These are phyloP conservation scores for Dendrobium officinale DNA, from an alignment of 106 monocot genomes.

Conservation along the genomic window DNA sequence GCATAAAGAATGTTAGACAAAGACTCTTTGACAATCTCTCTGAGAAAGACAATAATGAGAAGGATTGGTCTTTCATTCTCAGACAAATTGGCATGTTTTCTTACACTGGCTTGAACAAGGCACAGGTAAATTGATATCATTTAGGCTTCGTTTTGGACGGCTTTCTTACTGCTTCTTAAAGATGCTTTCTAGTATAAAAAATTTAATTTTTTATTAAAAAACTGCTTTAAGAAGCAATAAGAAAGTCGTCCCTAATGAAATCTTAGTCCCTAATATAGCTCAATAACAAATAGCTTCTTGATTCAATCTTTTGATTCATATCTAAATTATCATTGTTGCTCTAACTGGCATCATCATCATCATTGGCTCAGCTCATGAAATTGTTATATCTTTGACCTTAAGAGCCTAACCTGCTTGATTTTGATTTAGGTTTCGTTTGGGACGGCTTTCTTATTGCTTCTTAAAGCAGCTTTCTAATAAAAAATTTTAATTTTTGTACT, in stretches of 20 bases:
- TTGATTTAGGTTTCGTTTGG: too few species aligned
- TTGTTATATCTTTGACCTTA: not conserved
- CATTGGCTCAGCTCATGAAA: not conserved
- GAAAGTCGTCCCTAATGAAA: too few species aligned
- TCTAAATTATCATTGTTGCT: not conserved
- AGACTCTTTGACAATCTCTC: constrained; percentile 64
- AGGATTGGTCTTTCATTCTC: constrained; percentile 97
- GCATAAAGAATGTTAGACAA: constrained; percentile 91
- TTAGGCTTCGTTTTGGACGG: not conserved
- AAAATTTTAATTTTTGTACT: too few species aligned
- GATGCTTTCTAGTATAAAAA: too few species aligned
- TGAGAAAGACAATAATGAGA: constrained; percentile 72
- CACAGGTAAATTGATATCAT: constrained; percentile 43
- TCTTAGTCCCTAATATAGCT: not conserved
- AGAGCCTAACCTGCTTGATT: too few species aligned
- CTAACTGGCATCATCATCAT: not conserved
- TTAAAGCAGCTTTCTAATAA: too few species aligned
- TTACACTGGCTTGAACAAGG: constrained; percentile 82
- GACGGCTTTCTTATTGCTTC: too few species aligned
- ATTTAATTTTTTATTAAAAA: too few species aligned
- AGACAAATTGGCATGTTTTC: constrained; percentile 99
- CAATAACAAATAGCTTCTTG: not conserved
- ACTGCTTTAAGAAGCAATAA: too few species aligned
- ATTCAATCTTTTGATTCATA: not conserved
- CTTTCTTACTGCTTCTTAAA: too few species aligned